Evolutionary conservation across 73 alveolate genomes (phyloP), one percentile per base, ranked within the genome.

Genomic region (Durusdinium trenchii): DNA sequence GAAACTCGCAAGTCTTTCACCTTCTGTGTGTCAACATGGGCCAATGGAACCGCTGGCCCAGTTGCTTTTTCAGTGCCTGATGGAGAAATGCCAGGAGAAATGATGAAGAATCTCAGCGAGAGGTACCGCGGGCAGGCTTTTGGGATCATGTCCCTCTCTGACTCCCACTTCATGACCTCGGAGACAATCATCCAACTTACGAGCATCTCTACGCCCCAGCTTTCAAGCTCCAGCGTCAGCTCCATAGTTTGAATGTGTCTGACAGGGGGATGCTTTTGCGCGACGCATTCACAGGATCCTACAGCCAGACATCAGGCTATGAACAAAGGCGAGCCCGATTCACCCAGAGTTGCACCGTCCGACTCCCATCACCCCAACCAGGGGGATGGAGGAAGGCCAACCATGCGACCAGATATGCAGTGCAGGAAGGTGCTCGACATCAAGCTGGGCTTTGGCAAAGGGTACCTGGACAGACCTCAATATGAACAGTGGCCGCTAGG

Each of bases 321-420:
- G 54, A 32, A 1, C n/a, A 47, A 0, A 28, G 93, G 9, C 69
- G 93, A 40, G 38, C 45, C 50, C 46, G 48, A 5, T 82, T 43
- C 47, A 71, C 73, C 4, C 73, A 82, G 0, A n/a, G n/a, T 6
- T 32, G n/a, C 93, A 82, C 23, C 50, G 57, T 82, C 12, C 38
- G 30, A 16, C 46, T 82, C 30, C 93, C 93, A 32, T 12, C 0
- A 46, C 23, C 35, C 35, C 75, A 48, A 30, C 73, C 93, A 14
- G 93, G 93, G 6, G 93, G 93, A 3, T 82, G 93, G 93, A 14
- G 45, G 26, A 82, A 43, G 87, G 87, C 3, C 87, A 76, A 6
- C 62, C 87, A 5, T 76, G 87, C 10, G 87, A 76, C 46, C 87
- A 76, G 43, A 1, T 42, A 1, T 76, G 42, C 46, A 1, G 60